These are phyloP conservation scores for Podospora tetraspora DNA, from an alignment of 495 filamentous ascomycete genomes.

Conservation along the genomic window DNA sequence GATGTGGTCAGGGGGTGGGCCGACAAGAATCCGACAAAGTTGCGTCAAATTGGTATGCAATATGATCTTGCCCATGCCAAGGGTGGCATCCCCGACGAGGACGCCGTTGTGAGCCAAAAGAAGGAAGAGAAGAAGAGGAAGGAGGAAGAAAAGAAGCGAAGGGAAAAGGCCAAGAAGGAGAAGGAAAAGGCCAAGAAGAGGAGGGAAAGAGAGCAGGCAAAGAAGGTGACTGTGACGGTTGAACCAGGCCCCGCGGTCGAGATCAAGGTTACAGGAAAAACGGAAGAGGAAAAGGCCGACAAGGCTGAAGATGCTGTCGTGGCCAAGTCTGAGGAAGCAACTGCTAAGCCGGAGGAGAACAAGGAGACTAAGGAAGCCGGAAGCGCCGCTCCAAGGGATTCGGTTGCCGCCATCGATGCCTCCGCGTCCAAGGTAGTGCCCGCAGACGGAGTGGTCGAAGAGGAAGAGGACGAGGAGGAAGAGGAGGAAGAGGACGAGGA, in stretches of 20 bases:
- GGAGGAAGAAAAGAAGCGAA: constrained; percentile 21
- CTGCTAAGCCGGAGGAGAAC: constrained; percentile 12
- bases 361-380: constrained; percentile 10
- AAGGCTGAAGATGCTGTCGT: constrained; percentile 15
- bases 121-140: constrained; percentile 30
- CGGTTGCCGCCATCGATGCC: neutral
- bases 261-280: constrained; percentile 10
- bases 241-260: neutral
- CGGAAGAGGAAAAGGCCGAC: constrained; percentile 16
- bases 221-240: constrained; percentile 6
- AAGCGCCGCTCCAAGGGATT: neutral
- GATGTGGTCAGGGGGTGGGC: constrained; percentile 54
- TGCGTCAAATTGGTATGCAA: constrained; percentile 64
- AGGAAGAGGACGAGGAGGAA: constrained; percentile 13
- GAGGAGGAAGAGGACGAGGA: constrained; percentile 15
- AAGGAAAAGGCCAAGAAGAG: constrained; percentile 42
- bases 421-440: neutral
- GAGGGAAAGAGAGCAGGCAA: constrained; percentile 10
- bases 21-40: constrained; percentile 56
- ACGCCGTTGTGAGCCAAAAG: constrained; percentile 51
- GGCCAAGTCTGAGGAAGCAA: constrained; percentile 12
- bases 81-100: constrained; percentile 63
- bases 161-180: constrained; percentile 23
- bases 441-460: neutral
- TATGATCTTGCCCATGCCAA: constrained; percentile 68